A percentile compares a stretch with the other conserved stretches of the same genome.
These are phyloP conservation scores for barrel medic (Medicago truncatula) DNA, from an alignment of 306 rosid species.

Conservation along the genomic window DNA sequence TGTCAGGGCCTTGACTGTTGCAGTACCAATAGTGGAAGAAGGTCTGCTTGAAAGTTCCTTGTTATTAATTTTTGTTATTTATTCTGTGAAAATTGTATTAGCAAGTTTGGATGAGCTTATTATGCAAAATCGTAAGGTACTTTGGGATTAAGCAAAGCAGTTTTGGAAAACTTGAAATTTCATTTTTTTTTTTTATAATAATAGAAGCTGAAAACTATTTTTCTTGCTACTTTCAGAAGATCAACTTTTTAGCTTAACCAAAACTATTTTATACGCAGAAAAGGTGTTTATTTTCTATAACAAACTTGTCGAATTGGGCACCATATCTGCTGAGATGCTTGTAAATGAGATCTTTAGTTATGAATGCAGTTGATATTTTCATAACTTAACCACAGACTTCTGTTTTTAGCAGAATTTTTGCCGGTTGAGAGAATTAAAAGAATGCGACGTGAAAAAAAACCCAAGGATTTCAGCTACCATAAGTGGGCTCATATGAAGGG, in stretches of 20 bases:
- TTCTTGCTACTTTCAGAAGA: conserved; percentile 4
- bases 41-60: conserved; percentile 50
- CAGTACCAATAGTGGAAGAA: conserved; percentile 82
- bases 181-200: background rate
- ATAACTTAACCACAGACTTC: conserved; percentile 24
- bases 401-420: conserved; percentile 57
- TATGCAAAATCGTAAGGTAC: background rate
- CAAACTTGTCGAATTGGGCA: conserved; percentile 5
- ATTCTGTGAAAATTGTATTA: background rate
- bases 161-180: background rate
- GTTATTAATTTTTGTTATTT: background rate
- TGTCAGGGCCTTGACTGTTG: conserved; percentile 83
- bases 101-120: conserved; percentile 1
- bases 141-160: background rate
- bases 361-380: background rate
- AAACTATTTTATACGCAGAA: background rate
- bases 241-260: background rate
- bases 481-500: conserved; percentile 92
- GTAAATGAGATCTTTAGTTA: no score
- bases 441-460: conserved; percentile 53
- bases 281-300: conserved; percentile 8
- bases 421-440: conserved; percentile 69
- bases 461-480: conserved; percentile 63
- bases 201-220: background rate
- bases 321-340: background rate